phyloP scores from a whole-genome alignment of 208 protist genomes.

The Leishmania martiniquensis region DNA sequence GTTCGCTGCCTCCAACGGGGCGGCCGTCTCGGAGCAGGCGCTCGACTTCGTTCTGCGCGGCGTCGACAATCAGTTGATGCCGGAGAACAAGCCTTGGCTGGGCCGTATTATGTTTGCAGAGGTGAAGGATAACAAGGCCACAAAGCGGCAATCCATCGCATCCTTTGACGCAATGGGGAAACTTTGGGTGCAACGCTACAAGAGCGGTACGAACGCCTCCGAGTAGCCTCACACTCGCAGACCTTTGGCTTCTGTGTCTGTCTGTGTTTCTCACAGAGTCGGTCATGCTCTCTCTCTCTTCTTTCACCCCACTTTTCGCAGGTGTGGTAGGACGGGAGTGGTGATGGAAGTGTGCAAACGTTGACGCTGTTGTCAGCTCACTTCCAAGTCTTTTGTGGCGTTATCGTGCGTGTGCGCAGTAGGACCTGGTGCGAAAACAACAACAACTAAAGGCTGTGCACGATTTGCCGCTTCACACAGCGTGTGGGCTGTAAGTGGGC shows the following conservation, averaged over 20 bases:
- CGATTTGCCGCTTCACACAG: neutral
- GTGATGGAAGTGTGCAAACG: neutral
- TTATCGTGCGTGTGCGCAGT: neutral
- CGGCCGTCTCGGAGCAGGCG: conserved; percentile 70
- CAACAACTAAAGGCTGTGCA: neutral
- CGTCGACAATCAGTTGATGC: conserved; percentile 79
- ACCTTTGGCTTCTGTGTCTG: neutral
- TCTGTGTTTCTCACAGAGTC: neutral
- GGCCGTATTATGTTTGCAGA: conserved; percentile 91
- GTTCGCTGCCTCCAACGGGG: conserved; percentile 35
- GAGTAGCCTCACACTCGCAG: neutral
- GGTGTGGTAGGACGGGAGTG: neutral
- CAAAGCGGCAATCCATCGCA: conserved; percentile 36
- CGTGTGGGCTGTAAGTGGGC: too few relatives aligned
- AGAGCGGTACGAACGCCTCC: conserved; percentile 22
- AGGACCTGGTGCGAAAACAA: neutral
- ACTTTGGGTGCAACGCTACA: conserved; percentile 82
- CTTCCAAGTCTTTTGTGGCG: neutral
- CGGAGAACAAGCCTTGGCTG: conserved; percentile 92
- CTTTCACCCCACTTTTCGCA: neutral
- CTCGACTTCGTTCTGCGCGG: conserved; percentile 90
- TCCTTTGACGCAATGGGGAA: conserved; percentile 73
- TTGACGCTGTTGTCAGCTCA: neutral
- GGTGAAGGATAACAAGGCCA: conserved; percentile 48
- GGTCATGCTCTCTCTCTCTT: neutral